These are phyloP conservation scores for Phytophthora fragariae DNA, from an alignment of 352 stramenopile genomes.

Conservation along the genomic window DNA sequence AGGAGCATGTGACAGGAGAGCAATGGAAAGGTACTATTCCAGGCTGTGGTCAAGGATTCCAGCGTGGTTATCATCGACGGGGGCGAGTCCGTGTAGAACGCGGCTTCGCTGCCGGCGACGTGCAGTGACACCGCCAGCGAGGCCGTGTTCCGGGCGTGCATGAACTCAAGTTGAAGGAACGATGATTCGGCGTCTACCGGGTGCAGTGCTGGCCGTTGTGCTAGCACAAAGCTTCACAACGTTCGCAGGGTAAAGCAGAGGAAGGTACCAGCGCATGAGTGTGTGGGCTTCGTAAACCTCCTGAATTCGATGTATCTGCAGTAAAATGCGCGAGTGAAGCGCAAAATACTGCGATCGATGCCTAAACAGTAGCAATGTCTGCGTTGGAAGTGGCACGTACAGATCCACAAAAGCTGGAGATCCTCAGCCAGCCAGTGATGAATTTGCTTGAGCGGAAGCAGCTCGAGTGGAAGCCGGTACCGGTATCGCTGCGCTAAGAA, in stretches of 20 bases:
- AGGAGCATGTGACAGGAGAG: too few relatives aligned
- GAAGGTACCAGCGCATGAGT: constrained; percentile 50
- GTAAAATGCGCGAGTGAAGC: constrained; percentile 34
- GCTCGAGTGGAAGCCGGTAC: constrained; percentile 43
- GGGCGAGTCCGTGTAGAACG: too few relatives aligned
- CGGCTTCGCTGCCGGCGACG: too few relatives aligned
- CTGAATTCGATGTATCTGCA: constrained; percentile 37
- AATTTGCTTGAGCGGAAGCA: constrained; percentile 40
- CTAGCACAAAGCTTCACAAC: constrained; percentile 36
- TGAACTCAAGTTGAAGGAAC: too few relatives aligned
- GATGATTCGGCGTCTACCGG: too few relatives aligned
- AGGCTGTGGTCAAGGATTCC: too few relatives aligned
- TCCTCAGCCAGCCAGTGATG: constrained; percentile 33
- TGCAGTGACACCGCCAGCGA: too few relatives aligned
- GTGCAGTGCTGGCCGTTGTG: too few relatives aligned
- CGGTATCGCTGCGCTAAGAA: constrained; percentile 30
- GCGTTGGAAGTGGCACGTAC: constrained; percentile 34
- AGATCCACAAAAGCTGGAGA: constrained; percentile 42
- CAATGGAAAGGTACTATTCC: too few relatives aligned
- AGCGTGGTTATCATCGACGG: too few relatives aligned
- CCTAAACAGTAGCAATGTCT: constrained; percentile 40
- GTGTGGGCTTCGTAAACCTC: constrained; percentile 43
- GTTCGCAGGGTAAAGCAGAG: constrained; percentile 40
- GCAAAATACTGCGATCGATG: constrained; percentile 44
- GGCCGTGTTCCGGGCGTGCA: too few relatives aligned